Evolutionary conservation across 2,329 filamentous ascomycete genomes (phyloP).

Genomic region (Penicillium vulpinum): DNA sequence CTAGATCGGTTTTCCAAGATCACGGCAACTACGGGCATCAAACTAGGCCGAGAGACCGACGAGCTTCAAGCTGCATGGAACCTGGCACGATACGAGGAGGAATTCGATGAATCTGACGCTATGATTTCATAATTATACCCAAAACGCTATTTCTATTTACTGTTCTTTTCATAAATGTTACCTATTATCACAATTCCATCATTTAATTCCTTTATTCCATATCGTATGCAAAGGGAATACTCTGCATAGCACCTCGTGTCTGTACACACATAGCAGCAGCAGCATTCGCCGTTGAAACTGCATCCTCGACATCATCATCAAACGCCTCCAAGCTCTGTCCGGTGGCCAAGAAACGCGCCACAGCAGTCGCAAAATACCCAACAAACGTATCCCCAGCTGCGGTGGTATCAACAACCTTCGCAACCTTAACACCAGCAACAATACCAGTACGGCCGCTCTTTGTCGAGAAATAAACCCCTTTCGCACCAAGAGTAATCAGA

Average conservation of each 20-base stretch:
- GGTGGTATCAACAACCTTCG: constrained; percentile 24
- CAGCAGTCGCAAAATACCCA: constrained; percentile 21
- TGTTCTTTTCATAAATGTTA: not conserved
- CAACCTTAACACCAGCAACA: constrained; percentile 20
- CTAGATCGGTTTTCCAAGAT: constrained; percentile 17
- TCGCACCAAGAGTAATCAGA: constrained; percentile 23
- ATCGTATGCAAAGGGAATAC: constrained; percentile 26
- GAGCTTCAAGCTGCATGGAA: constrained; percentile 20
- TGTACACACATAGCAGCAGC: constrained; percentile 24
- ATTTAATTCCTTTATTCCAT: constrained; percentile 7
- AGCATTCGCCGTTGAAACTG: constrained; percentile 18
- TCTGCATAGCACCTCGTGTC: constrained; percentile 20
- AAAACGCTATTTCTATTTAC: not conserved
- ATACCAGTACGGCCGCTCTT: constrained; percentile 12
- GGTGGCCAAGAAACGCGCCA: constrained; percentile 19
- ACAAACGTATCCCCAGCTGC: constrained; percentile 26
- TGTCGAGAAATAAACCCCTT: constrained; percentile 25
- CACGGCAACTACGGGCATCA: constrained; percentile 22
- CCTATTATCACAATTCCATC: not conserved
- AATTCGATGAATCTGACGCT: constrained; percentile 12
- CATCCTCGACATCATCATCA: constrained; percentile 19
- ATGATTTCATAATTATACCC: constrained; percentile 12
- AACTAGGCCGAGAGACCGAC: constrained; percentile 19
- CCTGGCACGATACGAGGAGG: constrained; percentile 24
- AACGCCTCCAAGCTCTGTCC: constrained; percentile 14